A percentile compares a stretch with the other conserved stretches of the same genome.
phyloP scores from a whole-genome alignment of 2,329 filamentous ascomycete species.

The Xylariaceae sp. region DNA sequence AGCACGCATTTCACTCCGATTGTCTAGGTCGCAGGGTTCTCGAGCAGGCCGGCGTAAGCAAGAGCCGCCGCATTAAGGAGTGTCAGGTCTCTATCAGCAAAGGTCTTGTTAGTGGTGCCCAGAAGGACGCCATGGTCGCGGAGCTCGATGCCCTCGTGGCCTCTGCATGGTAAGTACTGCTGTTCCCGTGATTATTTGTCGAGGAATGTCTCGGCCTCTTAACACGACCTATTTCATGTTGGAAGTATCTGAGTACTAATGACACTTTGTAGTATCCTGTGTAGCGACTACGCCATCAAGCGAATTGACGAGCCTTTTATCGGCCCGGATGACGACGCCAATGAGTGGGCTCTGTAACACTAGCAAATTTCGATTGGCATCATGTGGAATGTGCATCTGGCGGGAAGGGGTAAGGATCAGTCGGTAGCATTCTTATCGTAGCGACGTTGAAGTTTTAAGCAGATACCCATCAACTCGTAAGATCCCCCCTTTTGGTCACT shows the following conservation, averaged over 20 bases:
- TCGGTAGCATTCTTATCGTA: background rate
- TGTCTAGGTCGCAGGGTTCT: slow-evolving; percentile 88
- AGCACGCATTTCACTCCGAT: slow-evolving; percentile 97
- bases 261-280: slow-evolving; percentile 72
- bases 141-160: slow-evolving; percentile 94
- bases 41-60: slow-evolving; percentile 77
- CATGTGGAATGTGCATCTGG: slow-evolving; percentile 4
- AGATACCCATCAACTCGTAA: slow-evolving; percentile 18
- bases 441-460: slow-evolving; percentile 19
- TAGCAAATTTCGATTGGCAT: slow-evolving; percentile 1
- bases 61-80: slow-evolving; percentile 81
- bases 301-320: slow-evolving; percentile 94
- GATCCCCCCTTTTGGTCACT: background rate
- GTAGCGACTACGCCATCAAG: slow-evolving; percentile 93
- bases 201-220: slow-evolving; percentile 4
- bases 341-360: slow-evolving; percentile 76
- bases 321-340: slow-evolving; percentile 70
- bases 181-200: background rate
- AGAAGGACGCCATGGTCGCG: slow-evolving; percentile 81
- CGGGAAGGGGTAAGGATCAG: background rate
- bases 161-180: slow-evolving; percentile 74
- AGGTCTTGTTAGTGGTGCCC: slow-evolving; percentile 71
- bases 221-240: background rate
- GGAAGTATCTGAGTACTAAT: slow-evolving; percentile 32
- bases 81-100: slow-evolving; percentile 83